Base-by-base conservation (phyloP, 202 grass and related monocot genomes). In the Zoysia matrella region DNA sequence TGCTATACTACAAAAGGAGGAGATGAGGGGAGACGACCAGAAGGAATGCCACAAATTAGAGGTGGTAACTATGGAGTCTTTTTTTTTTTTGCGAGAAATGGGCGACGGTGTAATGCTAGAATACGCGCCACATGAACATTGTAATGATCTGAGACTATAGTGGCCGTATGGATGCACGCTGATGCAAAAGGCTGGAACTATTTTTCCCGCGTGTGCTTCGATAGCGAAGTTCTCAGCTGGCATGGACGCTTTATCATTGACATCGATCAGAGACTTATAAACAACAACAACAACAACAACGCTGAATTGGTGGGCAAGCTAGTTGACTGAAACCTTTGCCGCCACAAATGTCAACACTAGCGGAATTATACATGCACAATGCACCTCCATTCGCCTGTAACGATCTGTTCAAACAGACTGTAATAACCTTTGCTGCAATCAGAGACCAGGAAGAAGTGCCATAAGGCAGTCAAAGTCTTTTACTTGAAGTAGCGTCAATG, bases 371-470 rank as follows among this genome's bases (percentile, higher is more conserved):
- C 22, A 22, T 22, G 12, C 30, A 3, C 12, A 71, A 47, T 10
- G 16, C 12, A 36, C 47, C 30, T 18, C n/a, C 12, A 12, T 68
- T n/a, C 51, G 9, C 67, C 9, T 36, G 11, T 36, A 11, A 71
- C 36, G 10, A 6, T 71, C 1, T 51, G 47, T 48, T 71, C 47
- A 71, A 71, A 71, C 4, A 69, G 30, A 49, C 3, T 5, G 13
- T 22, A 22, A 22, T n/a, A 50, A 9, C 68, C 49, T 50, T 71
- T 71, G 47, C 47, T 71, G 47, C 68, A 71, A 71, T 36, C 68
- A 30, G 68, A 71, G 36, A 71, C 47, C 12, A 71, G 2, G 22
- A 22, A 22, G 47, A 50, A 51, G 3, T 70, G 46, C 1, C 67
- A 8, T 30, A 70, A 70, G 15, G 30, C 46, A 70, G 45, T 70